phyloP scores from a whole-genome alignment of 768 basidiomycete species.

The Boletus sp. region DNA sequence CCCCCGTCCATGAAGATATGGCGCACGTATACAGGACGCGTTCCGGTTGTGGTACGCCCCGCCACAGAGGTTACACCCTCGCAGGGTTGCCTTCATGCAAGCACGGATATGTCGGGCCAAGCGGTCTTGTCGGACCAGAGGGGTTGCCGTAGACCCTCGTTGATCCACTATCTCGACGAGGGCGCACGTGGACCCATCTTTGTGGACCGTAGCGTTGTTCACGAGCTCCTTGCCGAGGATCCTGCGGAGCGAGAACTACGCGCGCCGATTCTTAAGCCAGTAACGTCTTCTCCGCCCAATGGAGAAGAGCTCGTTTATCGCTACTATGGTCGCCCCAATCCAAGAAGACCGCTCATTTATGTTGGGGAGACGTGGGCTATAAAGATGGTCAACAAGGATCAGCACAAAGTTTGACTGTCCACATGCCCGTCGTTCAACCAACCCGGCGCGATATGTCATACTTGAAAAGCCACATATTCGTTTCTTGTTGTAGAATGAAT shows the following conservation, averaged over 20 bases:
- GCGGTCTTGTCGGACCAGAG: neutral
- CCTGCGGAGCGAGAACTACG: slow-evolving; percentile 2
- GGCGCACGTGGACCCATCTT: slow-evolving; percentile 18
- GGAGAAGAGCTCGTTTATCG: slow-evolving; percentile 17
- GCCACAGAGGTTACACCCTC: neutral
- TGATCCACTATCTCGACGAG: slow-evolving; percentile 20
- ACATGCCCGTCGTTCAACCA: no score
- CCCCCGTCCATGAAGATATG: neutral
- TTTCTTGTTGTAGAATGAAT: neutral
- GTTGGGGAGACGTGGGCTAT: slow-evolving; percentile 22
- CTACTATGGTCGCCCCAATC: slow-evolving; percentile 12
- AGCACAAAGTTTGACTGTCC: neutral
- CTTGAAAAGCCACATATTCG: neutral
- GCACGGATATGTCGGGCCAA: neutral
- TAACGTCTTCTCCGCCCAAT: slow-evolving; percentile 1
- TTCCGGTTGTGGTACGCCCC: slow-evolving; percentile 5
- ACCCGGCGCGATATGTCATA: neutral
- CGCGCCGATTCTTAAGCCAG: slow-evolving; percentile 7
- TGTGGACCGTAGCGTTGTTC: slow-evolving; percentile 1
- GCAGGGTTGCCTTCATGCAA: neutral
- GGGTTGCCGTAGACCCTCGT: neutral
- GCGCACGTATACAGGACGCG: neutral
- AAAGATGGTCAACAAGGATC: slow-evolving; percentile 7
- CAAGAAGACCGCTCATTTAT: slow-evolving; percentile 1
- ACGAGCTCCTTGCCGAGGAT: neutral